phyloP scores from a whole-genome alignment of 345 rosid species.

The Sapria himalayana region DNA sequence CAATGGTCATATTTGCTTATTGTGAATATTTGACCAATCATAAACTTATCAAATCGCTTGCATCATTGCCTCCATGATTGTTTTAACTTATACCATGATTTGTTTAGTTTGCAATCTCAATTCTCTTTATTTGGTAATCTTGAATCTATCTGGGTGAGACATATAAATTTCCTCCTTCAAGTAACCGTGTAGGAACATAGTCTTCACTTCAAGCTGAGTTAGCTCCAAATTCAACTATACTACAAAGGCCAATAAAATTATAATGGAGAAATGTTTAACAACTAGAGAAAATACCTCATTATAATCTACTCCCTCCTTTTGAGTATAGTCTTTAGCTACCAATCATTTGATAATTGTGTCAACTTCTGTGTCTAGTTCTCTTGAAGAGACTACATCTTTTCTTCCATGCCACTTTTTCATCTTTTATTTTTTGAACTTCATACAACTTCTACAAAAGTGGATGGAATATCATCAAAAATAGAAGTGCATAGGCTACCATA shows the following conservation, averaged over 20 bases:
- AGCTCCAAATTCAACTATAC: background rate
- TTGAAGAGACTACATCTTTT: background rate
- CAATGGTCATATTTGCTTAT: background rate
- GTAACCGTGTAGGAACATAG: background rate
- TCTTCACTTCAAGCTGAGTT: background rate
- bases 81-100: background rate
- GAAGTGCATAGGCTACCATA: too few relatives aligned
- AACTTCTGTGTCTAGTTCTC: background rate
- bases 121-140: background rate
- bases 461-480: too few relatives aligned
- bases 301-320: background rate
- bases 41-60: background rate
- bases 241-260: background rate
- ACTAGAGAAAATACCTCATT: background rate
- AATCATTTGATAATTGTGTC: background rate
- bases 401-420: background rate
- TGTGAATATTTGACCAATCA: background rate
- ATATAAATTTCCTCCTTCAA: background rate
- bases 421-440: background rate
- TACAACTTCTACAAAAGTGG: too few relatives aligned
- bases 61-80: background rate
- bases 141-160: background rate
- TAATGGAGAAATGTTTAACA: background rate
- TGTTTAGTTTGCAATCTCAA: background rate
- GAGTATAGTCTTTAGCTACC: background rate